Evolutionary conservation across 495 filamentous ascomycete species (phyloP).

Genomic region (Penicillium herquei): DNA sequence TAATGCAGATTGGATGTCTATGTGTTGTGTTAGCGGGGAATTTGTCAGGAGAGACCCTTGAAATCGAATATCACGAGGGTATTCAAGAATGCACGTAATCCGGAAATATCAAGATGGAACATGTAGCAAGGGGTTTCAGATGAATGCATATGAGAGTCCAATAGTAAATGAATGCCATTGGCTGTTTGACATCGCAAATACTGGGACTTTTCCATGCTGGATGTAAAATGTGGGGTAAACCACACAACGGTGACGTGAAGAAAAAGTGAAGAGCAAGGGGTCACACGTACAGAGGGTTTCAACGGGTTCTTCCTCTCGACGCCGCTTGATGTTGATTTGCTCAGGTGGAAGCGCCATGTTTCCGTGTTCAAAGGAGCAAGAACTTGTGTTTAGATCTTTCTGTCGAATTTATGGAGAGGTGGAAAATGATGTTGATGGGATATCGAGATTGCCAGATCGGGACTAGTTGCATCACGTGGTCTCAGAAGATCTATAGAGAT

Average conservation of each 20-base stretch:
- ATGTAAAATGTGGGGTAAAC: slow-evolving; percentile 17
- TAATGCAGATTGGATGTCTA: slow-evolving; percentile 47
- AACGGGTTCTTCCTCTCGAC: slow-evolving; percentile 56
- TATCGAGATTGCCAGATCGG: background rate
- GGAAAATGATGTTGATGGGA: background rate
- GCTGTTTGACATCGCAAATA: background rate
- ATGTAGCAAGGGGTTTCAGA: background rate
- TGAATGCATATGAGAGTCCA: background rate
- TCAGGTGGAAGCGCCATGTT: slow-evolving; percentile 50
- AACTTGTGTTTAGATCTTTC: too few relatives aligned
- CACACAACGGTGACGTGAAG: slow-evolving; percentile 4
- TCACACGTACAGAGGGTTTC: slow-evolving; percentile 52
- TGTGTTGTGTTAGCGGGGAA: slow-evolving; percentile 5
- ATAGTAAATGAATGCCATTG: background rate
- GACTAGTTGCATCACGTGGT: slow-evolving; percentile 9
- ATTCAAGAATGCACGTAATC: background rate
- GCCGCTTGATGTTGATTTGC: slow-evolving; percentile 55
- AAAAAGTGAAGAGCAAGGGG: background rate
- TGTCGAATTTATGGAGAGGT: background rate
- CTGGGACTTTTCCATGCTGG: background rate
- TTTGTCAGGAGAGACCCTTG: background rate
- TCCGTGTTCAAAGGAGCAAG: background rate
- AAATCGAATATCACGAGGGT: background rate
- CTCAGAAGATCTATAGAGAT: background rate
- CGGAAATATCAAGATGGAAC: background rate